phyloP scores from a whole-genome alignment of 2,329 filamentous ascomycete genomes.

The Cryoendolithus antarcticus region DNA sequence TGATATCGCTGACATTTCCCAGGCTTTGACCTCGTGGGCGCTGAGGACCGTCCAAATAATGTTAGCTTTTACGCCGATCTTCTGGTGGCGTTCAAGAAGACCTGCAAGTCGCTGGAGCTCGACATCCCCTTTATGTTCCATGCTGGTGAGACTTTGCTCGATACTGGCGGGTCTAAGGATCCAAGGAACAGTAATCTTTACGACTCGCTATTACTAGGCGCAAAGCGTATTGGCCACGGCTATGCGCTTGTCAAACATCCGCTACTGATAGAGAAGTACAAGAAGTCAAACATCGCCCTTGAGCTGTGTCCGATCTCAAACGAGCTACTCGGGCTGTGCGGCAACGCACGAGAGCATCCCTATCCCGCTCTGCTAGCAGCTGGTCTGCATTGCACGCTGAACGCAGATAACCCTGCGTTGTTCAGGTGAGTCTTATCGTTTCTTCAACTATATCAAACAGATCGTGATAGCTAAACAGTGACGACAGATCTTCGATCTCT shows the following conservation, averaged over 20 bases:
- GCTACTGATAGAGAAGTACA: constrained; percentile 74
- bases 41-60: constrained; percentile 58
- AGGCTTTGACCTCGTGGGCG: constrained; percentile 81
- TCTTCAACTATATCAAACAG: constrained; percentile 35
- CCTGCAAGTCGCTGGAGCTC: constrained; percentile 63
- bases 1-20: constrained; percentile 18
- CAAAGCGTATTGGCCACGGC: constrained; percentile 77
- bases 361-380: constrained; percentile 73
- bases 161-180: constrained; percentile 61
- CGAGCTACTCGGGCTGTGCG: constrained; percentile 69
- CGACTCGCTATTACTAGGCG: constrained; percentile 77
- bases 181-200: constrained; percentile 74
- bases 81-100: constrained; percentile 86
- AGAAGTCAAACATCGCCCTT: constrained; percentile 74
- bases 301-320: constrained; percentile 89
- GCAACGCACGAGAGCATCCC: constrained; percentile 64
- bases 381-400: constrained; percentile 71
- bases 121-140: constrained; percentile 94
- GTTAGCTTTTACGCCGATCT: constrained; percentile 46
- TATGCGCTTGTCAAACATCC: constrained; percentile 88
- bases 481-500: constrained; percentile 51
- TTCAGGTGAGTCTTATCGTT: constrained; percentile 65
- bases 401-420: constrained; percentile 85
- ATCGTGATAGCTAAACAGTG: no score
- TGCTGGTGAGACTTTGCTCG: constrained; percentile 70